Evolutionary conservation across 345 rosid species (phyloP), one percentile per base, ranked within the genome.

Genomic region (Arabis hirsuta): DNA sequence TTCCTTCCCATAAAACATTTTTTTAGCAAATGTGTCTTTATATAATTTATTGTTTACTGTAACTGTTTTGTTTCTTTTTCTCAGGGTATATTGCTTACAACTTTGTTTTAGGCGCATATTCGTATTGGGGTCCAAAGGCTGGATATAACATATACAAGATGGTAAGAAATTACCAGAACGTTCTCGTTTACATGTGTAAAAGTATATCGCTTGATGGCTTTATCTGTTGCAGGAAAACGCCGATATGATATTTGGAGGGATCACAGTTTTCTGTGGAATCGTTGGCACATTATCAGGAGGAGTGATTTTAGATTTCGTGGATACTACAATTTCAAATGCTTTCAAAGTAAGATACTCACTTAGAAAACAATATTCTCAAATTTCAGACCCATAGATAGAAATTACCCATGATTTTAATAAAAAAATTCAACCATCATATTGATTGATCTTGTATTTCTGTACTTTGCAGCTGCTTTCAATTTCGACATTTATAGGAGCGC

Each of bases 111-210:
- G 97, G 98, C 29, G 98, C 98, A 56, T 94, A 94, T 81, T 91
- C 97, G 9, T 94, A 91, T 67, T 94, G 97, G 97, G 96, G 97
- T 4, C 98, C 98, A 45, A 94, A 94, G 81, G 98, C 97, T 76
- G 98, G 96, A 55, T 69, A 88, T 39, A 84, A 79, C 72, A 91
- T 94, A 42, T 94, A 89, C 80, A 83, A 94, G 44, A 90, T 91
- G 97, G 97, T 91, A 84, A 66, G 57, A 36, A 3, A 16, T 62
- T 59, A 44, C 45, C 12, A 22, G 38, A 62, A 46, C 9, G 22
- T 47, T 63, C 63, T 46, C 19, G 27, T 65, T 67, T 74, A 19
- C 36, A 44, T 34, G 13, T 52, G 19, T 67, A 34, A 24, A 32
- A 38, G 47, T 62, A 55, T 60, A 27, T 69, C 6, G 12, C 38